Base-by-base conservation (phyloP, 1,284 basidiomycete genomes). In the Coriolopsis trogii region DNA sequence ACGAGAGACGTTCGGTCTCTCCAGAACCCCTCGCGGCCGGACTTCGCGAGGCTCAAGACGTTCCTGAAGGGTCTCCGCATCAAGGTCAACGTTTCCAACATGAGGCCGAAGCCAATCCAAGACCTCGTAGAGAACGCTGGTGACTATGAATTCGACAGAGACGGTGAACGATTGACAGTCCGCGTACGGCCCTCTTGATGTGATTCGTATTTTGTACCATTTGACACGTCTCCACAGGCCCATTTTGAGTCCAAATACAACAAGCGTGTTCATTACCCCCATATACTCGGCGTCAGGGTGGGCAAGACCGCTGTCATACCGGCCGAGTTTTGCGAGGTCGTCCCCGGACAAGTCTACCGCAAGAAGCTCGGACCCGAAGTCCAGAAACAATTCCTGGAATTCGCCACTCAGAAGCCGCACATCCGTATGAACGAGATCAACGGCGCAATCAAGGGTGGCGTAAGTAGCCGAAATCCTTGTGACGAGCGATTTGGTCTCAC, bases 291-390 rank as follows among this genome's bases (percentile, higher is more conserved):
- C 18, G 39, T 49, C 8, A 43, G 28, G 21, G 18, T 49, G 12
- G 52, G 52, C 30, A 45, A 39, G 21, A 45, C 46, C 6, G 42
- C 52, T 3, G 61, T 78, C 13, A 62, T 79, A 13, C 80, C 80
- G 0, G 67, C 73, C 0, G 79, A 82, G 54, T 53, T 78, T 1
- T 78, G 77, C 55, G 51, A 53, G 0, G 64, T 82, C 4, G 53
- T 67, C 23, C 63, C 65, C 0, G 76, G 77, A 0, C 80, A 82
- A 51, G 58, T 79, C 4, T 78, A 71, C 63, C 73, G 70, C 57
- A 72, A 74, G 41, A 70, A 70, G 37, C 53, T 80, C 0, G 71
- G 75, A 0, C 67, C 74, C 0, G 62, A 72, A 0, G 58, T 72
- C 7, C 51, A 53, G 37, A 39, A 20, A 16, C 29, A 4, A 8